Evolutionary conservation across 2,329 filamentous ascomycete genomes (phyloP), one percentile per base, ranked within the genome.

Genomic region (Phialemonium atrogriseum): DNA sequence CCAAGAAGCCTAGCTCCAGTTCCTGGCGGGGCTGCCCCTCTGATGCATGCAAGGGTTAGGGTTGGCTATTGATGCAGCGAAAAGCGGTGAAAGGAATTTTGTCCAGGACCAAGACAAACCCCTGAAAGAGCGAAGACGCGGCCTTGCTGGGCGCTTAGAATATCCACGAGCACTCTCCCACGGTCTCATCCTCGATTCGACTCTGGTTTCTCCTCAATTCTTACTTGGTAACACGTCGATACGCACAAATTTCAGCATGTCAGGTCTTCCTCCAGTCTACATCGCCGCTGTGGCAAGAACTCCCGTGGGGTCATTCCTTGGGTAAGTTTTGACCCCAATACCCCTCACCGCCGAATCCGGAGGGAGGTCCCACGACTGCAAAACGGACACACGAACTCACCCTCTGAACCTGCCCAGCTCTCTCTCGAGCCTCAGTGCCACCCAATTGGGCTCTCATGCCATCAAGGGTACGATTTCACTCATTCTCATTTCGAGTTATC

Each of bases 201-300:
- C n/a, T n/a, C 17, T 21, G 34, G 27, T 33, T 21, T 27, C 27
- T 23, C 16, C 25, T 32, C 27, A 27, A 24, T 13, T 33, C 12
- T 24, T 18, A 28, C 15, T 33, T 27, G 30, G 24, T 15, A 22
- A 34, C 20, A 17, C 32, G n/a, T n/a, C n/a, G n/a, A n/a, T n/a
- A n/a, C n/a, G n/a, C n/a, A n/a, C 21, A 28, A 34, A 31, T 35
- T 30, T 34, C 39, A 42, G 49, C 38, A 93, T 93, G 84, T 72
- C 85, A 55, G 76, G 75, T 47, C 74, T 88, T 43, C 82, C 86
- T 45, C 73, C 87, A 37, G 89, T 98, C 45, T 98, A 98, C 68
- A 95, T 98, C 53, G 87, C 95, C 54, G 91, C 91, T 37, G 82
- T 80, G 43, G 84, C 78, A 52, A 78, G 88, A 62, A 98, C 91